Evolutionary conservation across 2,329 filamentous ascomycete genomes (phyloP).

Genomic region (Ceratocystiopsis brevicomis): DNA sequence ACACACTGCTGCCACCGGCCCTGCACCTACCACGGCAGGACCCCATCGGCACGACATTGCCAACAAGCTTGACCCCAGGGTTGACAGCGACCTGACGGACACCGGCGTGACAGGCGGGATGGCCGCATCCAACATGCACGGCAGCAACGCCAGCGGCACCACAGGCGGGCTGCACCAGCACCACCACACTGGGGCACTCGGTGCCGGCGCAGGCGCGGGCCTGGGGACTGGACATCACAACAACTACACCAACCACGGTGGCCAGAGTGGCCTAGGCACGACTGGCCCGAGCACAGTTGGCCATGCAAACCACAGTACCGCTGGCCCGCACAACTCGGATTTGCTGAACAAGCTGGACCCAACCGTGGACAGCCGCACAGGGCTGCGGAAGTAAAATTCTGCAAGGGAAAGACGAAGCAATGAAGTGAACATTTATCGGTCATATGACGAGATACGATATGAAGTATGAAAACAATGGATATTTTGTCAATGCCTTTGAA

Average conservation of each 20-base stretch:
- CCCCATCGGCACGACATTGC: slow-evolving; percentile 21
- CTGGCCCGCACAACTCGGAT: slow-evolving; percentile 22
- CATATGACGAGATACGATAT: too few relatives aligned
- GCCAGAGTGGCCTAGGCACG: neutral
- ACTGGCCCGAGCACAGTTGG: neutral
- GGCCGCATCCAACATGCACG: neutral
- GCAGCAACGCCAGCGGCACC: neutral
- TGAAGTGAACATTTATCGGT: too few relatives aligned
- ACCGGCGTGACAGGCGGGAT: neutral
- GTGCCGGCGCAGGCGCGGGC: too few relatives aligned
- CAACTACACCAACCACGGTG: neutral
- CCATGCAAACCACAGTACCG: slow-evolving; percentile 10
- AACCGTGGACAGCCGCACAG: slow-evolving; percentile 27
- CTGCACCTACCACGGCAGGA: slow-evolving; percentile 21
- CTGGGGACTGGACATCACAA: neutral
- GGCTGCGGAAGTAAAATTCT: slow-evolving; percentile 14
- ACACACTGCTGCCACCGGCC: slow-evolving; percentile 6
- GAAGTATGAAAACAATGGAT: too few relatives aligned
- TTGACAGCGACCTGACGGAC: slow-evolving; percentile 16
- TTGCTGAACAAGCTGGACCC: slow-evolving; percentile 23
- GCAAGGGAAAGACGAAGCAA: too few relatives aligned
- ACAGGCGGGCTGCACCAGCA: slow-evolving; percentile 4
- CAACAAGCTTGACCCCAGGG: slow-evolving; percentile 23
- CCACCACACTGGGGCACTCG: slow-evolving; percentile 11
- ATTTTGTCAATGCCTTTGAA: too few relatives aligned